phyloP scores from a whole-genome alignment of 2,329 filamentous ascomycete genomes.

The Fusarium dlaminii region DNA sequence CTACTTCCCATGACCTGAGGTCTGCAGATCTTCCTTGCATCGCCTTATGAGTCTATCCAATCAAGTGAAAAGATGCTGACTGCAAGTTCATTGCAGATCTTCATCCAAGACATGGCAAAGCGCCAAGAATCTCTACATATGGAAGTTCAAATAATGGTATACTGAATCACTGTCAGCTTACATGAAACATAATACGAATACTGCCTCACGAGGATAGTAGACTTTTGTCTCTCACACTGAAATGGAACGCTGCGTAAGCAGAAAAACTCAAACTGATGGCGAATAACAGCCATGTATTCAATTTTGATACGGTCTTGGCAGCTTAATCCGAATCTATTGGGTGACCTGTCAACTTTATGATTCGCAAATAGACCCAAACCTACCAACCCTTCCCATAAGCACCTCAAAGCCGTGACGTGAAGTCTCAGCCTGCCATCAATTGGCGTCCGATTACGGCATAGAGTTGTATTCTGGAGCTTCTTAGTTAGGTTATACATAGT shows the following conservation, averaged over 20 bases:
- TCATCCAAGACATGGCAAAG: neutral
- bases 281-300: neutral
- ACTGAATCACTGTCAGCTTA: constrained; percentile 1
- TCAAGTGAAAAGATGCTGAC: neutral
- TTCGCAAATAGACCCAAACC: neutral
- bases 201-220: neutral
- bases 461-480: neutral
- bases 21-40: neutral
- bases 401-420: neutral
- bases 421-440: neutral
- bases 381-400: neutral
- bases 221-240: neutral
- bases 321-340: neutral
- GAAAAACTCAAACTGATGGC: too few relatives aligned
- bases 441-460: too few relatives aligned
- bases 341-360: fast-evolving
- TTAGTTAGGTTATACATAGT: fast-evolving
- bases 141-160: neutral
- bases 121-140: neutral
- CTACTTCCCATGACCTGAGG: neutral
- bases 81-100: neutral
- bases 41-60: neutral
- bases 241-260: neutral
- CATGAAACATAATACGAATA: neutral
- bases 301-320: neutral